phyloP scores from a whole-genome alignment of 2,329 filamentous ascomycete genomes.

The Nemania sp. region DNA sequence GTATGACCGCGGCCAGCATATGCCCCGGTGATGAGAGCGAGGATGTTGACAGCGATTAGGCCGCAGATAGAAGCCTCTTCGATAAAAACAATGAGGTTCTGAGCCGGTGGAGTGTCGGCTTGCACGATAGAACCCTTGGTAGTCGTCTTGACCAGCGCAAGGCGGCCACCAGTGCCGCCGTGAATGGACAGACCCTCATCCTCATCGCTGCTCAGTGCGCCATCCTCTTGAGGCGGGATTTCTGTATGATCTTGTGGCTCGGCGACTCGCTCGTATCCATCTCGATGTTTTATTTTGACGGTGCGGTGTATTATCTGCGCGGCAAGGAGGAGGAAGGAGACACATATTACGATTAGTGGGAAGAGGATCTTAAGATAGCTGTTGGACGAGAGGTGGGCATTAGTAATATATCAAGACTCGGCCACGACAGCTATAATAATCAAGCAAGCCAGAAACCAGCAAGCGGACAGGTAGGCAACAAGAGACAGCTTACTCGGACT shows the following conservation, averaged over 20 bases:
- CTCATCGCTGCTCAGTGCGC: constrained; percentile 58
- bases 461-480: not conserved
- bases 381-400: constrained; percentile 23
- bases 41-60: constrained; percentile 69
- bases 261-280: constrained; percentile 61
- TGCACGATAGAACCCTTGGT: constrained; percentile 69
- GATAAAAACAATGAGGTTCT: constrained; percentile 68
- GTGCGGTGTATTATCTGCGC: constrained; percentile 59
- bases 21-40: constrained; percentile 62
- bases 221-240: constrained; percentile 52
- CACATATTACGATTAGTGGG: constrained; percentile 69
- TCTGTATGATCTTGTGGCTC: constrained; percentile 54
- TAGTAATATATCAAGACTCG: not conserved
- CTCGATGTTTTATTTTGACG: constrained; percentile 54
- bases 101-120: constrained; percentile 74
- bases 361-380: constrained; percentile 82
- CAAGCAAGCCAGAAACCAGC: not conserved
- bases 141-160: constrained; percentile 61
- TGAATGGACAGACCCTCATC: constrained; percentile 60
- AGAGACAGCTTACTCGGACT: constrained; percentile 62
- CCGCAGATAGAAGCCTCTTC: constrained; percentile 77
- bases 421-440: not conserved
- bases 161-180: constrained; percentile 52
- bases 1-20: constrained; percentile 61
- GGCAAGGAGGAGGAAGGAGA: constrained; percentile 71